Conservation (phyloP, 148 eudicot genomes). For the Rhododendron ovatum region DNA sequence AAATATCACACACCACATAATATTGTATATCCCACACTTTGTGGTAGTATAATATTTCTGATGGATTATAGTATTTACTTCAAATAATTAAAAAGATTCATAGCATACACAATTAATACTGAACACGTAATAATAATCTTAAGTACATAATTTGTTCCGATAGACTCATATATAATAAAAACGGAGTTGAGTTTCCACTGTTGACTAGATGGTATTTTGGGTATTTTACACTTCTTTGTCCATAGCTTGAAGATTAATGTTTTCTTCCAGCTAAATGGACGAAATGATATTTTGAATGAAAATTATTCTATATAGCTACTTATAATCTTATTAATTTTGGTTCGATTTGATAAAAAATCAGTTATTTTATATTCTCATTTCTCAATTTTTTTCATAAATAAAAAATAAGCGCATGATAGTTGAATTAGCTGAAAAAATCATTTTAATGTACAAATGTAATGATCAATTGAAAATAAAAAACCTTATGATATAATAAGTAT, state of each 20-base stretch:
- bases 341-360: too few species aligned
- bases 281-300: neutral
- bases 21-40: neutral
- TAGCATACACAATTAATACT: neutral
- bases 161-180: too few species aligned
- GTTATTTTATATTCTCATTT: too few species aligned
- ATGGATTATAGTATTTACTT: neutral
- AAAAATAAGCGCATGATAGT: too few species aligned
- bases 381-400: too few species aligned
- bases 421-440: too few species aligned
- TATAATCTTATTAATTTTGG: too few species aligned
- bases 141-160: neutral
- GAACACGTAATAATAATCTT: neutral
- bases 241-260: neutral
- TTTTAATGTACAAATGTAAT: too few species aligned
- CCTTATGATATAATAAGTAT: too few species aligned
- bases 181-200: neutral
- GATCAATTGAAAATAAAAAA: too few species aligned
- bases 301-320: too few species aligned
- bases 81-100: too few species aligned
- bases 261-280: neutral
- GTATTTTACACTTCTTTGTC: neutral
- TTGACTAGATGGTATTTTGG: neutral
- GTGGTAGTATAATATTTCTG: neutral
- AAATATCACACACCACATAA: neutral